phyloP scores from a whole-genome alignment of 371 early-diverging fungal genomes.

The Chytridium lagenaria region DNA sequence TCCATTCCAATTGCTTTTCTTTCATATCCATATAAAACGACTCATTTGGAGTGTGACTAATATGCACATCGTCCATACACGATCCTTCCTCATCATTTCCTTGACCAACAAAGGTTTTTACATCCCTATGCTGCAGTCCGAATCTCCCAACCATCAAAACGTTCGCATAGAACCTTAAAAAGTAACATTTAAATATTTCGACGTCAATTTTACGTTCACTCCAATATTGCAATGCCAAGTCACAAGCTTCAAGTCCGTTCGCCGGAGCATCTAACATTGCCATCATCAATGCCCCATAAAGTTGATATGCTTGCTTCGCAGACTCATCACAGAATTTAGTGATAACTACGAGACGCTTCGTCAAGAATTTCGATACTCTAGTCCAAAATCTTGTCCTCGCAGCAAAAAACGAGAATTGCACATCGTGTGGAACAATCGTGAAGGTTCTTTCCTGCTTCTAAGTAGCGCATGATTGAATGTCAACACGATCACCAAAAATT shows the following conservation, averaged over 20 bases:
- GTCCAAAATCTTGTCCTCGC: background rate
- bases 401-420: background rate
- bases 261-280: background rate
- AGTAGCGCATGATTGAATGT: slow-evolving; percentile 1
- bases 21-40: background rate
- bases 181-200: background rate
- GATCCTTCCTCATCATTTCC: background rate
- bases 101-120: background rate
- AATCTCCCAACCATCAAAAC: background rate
- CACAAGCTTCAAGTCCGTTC: background rate
- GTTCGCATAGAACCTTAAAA: background rate
- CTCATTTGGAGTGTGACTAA: background rate
- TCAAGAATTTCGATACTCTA: background rate
- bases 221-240: background rate
- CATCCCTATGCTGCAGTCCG: background rate
- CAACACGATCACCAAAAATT: background rate
- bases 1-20: background rate
- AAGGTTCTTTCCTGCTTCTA: background rate
- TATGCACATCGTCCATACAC: background rate
- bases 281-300: background rate
- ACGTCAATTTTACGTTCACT: background rate
- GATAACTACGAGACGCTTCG: background rate
- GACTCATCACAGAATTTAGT: background rate
- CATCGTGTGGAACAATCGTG: background rate
- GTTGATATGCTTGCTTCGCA: background rate